These are phyloP conservation scores for Ichthyophthirius multifiliis DNA, from an alignment of 169 alveolate genomes.

Conservation along the genomic window DNA sequence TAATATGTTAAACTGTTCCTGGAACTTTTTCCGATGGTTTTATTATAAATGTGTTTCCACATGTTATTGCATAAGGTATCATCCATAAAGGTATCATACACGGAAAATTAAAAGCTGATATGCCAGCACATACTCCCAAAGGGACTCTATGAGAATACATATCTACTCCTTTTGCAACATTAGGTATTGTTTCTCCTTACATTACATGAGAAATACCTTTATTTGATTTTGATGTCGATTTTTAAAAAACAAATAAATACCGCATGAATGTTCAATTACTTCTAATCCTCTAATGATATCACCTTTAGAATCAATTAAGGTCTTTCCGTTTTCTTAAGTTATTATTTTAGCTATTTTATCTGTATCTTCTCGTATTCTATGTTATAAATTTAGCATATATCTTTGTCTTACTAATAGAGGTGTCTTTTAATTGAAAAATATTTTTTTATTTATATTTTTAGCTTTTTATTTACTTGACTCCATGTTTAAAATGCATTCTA, in stretches of 20 bases:
- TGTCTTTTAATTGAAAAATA: constrained; percentile 1
- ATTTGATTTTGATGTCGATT: no score
- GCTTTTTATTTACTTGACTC: constrained; percentile 33
- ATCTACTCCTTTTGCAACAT: constrained; percentile 78
- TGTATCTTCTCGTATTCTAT: constrained; percentile 45
- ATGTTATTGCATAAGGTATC: constrained; percentile 75
- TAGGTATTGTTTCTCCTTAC: constrained; percentile 74
- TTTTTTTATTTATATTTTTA: neutral
- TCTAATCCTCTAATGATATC: constrained; percentile 83
- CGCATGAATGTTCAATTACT: constrained; percentile 72
- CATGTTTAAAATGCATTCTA: constrained; percentile 68
- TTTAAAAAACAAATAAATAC: neutral
- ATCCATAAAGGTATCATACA: constrained; percentile 88
- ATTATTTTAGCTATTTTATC: constrained; percentile 72
- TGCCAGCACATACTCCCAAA: constrained; percentile 86
- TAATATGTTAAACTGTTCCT: constrained; percentile 44
- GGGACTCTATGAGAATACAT: constrained; percentile 77
- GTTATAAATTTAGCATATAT: constrained; percentile 56
- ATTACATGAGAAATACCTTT: constrained; percentile 42
- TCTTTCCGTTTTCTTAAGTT: constrained; percentile 81
- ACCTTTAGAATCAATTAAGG: constrained; percentile 79
- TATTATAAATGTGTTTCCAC: constrained; percentile 70
- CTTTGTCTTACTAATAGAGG: constrained; percentile 61
- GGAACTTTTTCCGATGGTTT: constrained; percentile 78
- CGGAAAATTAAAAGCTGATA: constrained; percentile 87